These are phyloP conservation scores for Psilocybe sp. DNA, from an alignment of 768 basidiomycete species.

Conservation along the genomic window DNA sequence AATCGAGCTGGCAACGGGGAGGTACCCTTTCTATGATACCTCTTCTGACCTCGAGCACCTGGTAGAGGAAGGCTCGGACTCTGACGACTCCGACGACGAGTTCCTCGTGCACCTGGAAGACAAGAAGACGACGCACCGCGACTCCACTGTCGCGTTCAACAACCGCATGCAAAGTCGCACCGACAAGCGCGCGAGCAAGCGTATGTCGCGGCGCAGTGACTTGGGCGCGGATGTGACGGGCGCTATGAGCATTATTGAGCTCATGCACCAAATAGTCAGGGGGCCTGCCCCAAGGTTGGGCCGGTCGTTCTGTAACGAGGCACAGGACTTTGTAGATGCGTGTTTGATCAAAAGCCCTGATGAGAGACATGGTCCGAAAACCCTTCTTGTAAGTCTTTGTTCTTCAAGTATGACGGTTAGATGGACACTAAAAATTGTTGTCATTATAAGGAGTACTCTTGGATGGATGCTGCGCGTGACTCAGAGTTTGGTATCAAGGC, in stretches of 20 bases:
- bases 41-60: slow-evolving; percentile 70
- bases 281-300: slow-evolving; percentile 91
- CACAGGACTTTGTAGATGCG: slow-evolving; percentile 84
- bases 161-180: slow-evolving; percentile 49
- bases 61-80: slow-evolving; percentile 30
- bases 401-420: not conserved
- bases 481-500: slow-evolving; percentile 68
- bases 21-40: slow-evolving; percentile 90
- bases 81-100: slow-evolving; percentile 3
- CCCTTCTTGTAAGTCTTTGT: slow-evolving; percentile 61
- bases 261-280: slow-evolving; percentile 97
- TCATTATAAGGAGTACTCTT: slow-evolving; percentile 55
- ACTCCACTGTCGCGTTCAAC: slow-evolving; percentile 28
- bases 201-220: slow-evolving; percentile 51
- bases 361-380: slow-evolving; percentile 79
- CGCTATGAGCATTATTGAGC: slow-evolving; percentile 93
- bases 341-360: slow-evolving; percentile 91
- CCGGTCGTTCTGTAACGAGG: slow-evolving; percentile 63
- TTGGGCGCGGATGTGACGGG: slow-evolving; percentile 88
- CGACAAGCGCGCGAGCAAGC: slow-evolving; percentile 74
- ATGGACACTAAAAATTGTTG: not conserved
- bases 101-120: slow-evolving; percentile 44
- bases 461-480: slow-evolving; percentile 64
- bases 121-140: slow-evolving; percentile 30
- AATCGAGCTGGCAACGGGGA: slow-evolving; percentile 95